Base-by-base conservation (phyloP, 371 early-diverging fungal species). In the Rhizomucor pusillus region DNA sequence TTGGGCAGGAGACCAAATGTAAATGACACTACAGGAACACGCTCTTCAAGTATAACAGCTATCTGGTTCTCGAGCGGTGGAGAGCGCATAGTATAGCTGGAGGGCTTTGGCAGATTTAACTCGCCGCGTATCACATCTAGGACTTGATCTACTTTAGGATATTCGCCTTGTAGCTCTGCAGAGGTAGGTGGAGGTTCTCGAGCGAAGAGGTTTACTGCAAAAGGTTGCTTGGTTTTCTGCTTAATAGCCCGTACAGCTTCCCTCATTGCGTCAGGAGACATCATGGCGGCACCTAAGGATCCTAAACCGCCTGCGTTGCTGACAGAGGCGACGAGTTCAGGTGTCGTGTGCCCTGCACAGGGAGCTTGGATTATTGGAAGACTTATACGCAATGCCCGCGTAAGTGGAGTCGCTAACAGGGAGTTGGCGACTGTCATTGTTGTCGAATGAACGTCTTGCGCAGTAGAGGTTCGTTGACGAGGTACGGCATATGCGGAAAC, bases 291-390 rank as follows among this genome's bases (percentile, higher is more conserved):
- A 6, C 69, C 73, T 23, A 69, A 52, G 0, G 73, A 73, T 16
- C 77, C 77, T 3, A 77, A 50, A 5, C 69, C 77, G 12, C 77
- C 77, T 1, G 63, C 65, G 48, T 77, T 73, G 50, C 71, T 62
- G 0, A 73, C 71, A 25, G 66, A 63, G 1, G 73, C 71, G 13
- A 71, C 63, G 0, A 77, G 54, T 0, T 65, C 61, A 9, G 47
- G 58, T 3, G 56, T 60, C 2, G 77, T 64, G 33, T 73, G 73
- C 0, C 73, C 73, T 12, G 73, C 77, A 47, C 69, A 71, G 6
- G 77, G 77, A 47, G 73, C 77, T 47, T 70, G 69, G 5, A 77
- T 46, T 41, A 77, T 59, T 3, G 77, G 77, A 29, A 65, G 73
- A 12, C 57, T 56, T 10, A 77, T n/a, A 40, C 49, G 39, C 12